Percentiles rank a stretch among this genome's conserved stretches.
phyloP scores from a whole-genome alignment of 257 asterid genomes.

The Solanum clarkiae region DNA sequence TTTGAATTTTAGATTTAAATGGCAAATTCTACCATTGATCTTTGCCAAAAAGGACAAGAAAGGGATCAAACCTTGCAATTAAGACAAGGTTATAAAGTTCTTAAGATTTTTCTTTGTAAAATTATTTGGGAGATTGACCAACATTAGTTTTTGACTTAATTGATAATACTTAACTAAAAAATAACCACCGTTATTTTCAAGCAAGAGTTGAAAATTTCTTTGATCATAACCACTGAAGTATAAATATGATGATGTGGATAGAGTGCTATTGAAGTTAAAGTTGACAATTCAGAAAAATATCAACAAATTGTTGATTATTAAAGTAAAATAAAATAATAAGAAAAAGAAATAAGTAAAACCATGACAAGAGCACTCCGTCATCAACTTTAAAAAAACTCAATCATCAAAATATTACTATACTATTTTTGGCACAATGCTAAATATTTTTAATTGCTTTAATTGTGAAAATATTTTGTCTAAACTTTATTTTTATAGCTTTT shows the following conservation, averaged over 20 bases:
- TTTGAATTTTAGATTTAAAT: background rate
- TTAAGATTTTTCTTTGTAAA: background rate
- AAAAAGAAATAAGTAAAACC: background rate
- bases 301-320: background rate
- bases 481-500: background rate
- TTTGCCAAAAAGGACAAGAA: background rate
- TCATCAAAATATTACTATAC: background rate
- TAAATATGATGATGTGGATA: background rate
- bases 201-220: background rate
- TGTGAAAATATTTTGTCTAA: background rate
- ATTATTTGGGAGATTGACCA: background rate
- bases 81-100: background rate
- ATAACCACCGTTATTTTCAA: background rate
- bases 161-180: background rate
- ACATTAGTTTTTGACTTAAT: background rate
- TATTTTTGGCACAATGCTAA: background rate
- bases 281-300: background rate
- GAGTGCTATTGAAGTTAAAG: background rate
- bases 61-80: background rate
- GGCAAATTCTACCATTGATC: background rate
- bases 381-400: background rate
- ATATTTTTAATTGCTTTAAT: background rate
- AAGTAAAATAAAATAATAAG: background rate
- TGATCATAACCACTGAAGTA: background rate
- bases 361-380: background rate